Evolutionary conservation across 2,329 filamentous ascomycete species (phyloP).

Genomic region (Botrytis fragariae): DNA sequence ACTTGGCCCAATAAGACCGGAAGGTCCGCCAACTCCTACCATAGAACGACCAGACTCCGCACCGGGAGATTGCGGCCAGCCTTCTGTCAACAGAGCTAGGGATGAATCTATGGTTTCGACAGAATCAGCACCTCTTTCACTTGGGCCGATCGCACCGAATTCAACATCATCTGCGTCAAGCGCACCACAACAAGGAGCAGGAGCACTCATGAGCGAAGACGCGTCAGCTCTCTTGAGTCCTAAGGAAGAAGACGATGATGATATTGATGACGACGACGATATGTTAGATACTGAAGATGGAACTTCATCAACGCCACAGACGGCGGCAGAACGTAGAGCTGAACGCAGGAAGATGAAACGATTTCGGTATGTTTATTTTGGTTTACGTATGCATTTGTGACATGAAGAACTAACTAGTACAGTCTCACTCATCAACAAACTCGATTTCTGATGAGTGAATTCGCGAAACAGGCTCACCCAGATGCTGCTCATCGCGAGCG

Average conservation of each 20-base stretch:
- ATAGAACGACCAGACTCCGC: constrained; percentile 38
- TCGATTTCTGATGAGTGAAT: constrained; percentile 96
- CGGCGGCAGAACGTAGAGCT: constrained; percentile 55
- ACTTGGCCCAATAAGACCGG: constrained; percentile 32
- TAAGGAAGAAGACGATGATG: constrained; percentile 38
- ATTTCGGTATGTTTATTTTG: constrained; percentile 58
- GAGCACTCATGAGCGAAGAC: constrained; percentile 46
- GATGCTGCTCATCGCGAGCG: constrained; percentile 88
- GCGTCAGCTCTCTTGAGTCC: constrained; percentile 43
- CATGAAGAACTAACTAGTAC: constrained; percentile 39
- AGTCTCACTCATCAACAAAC: constrained; percentile 96
- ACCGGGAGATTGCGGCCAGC: constrained; percentile 32
- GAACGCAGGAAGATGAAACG: constrained; percentile 71
- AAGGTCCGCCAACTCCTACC: constrained; percentile 26
- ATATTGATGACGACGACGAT: constrained; percentile 53
- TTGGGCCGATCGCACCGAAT: constrained; percentile 42
- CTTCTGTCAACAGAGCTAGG: constrained; percentile 38
- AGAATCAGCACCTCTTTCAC: constrained; percentile 42
- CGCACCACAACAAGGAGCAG: constrained; percentile 38
- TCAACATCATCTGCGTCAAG: constrained; percentile 43
- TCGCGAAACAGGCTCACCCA: constrained; percentile 89
- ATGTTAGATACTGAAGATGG: constrained; percentile 49
- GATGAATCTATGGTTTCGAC: constrained; percentile 44
- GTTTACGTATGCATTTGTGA: constrained; percentile 5
- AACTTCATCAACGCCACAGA: constrained; percentile 44